phyloP scores from a whole-genome alignment of 2,329 filamentous ascomycete species.

The Paecilomyces niveus region DNA sequence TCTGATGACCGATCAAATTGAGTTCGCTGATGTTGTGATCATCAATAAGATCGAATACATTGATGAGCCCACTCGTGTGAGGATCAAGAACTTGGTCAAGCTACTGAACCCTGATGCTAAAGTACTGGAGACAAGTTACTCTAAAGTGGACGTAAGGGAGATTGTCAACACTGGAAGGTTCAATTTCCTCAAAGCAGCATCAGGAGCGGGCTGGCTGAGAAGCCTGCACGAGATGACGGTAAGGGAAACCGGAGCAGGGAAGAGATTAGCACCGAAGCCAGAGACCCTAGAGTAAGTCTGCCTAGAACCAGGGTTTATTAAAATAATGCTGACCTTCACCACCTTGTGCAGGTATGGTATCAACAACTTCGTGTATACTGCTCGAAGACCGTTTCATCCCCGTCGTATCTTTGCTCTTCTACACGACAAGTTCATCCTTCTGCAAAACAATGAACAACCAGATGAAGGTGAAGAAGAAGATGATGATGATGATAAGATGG shows the following conservation, averaged over 20 bases:
- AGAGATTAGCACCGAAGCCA: conserved; percentile 57
- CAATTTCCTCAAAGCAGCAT: conserved; percentile 56
- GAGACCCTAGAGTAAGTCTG: conserved; percentile 57
- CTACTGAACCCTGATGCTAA: conserved; percentile 62
- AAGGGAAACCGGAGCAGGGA: conserved; percentile 48
- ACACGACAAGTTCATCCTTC: conserved; percentile 39
- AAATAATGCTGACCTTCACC: not conserved
- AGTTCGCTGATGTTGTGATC: conserved; percentile 67
- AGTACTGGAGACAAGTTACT: conserved; percentile 53
- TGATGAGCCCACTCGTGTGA: conserved; percentile 35
- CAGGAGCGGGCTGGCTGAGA: conserved; percentile 62
- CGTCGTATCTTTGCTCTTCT: conserved; percentile 33
- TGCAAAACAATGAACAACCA: conserved; percentile 29
- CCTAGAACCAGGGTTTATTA: not conserved
- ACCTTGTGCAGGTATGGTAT: conserved; percentile 51
- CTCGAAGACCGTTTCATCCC: conserved; percentile 46
- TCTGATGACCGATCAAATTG: conserved; percentile 69
- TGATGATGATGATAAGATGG: conserved; percentile 19
- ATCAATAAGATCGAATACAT: conserved; percentile 65
- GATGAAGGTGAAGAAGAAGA: conserved; percentile 19
- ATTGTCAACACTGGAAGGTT: conserved; percentile 62
- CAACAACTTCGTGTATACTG: conserved; percentile 62
- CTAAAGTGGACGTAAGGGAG: conserved; percentile 53
- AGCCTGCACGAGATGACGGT: conserved; percentile 63
- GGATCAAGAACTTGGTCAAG: conserved; percentile 49